These are phyloP conservation scores for Artemisia princeps DNA, from an alignment of 140 eudicot species.

Conservation along the genomic window DNA sequence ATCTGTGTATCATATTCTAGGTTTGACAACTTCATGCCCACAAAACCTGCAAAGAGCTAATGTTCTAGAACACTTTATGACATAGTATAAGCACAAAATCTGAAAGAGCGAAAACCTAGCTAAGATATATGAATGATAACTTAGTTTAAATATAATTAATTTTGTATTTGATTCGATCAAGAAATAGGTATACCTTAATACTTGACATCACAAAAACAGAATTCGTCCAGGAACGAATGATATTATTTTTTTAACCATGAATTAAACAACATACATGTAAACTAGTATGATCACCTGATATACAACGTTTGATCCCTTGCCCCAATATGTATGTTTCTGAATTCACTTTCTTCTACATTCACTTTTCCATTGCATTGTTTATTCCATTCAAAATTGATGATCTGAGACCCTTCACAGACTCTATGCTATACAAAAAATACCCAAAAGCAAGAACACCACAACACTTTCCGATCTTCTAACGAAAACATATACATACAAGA, in stretches of 20 bases:
- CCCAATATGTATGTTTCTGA: conserved; percentile 9
- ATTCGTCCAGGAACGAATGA: conserved; percentile 22
- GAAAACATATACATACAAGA: conserved; percentile 45
- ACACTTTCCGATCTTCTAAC: conserved; percentile 24
- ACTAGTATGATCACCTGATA: conserved; percentile 35
- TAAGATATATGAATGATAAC: neutral
- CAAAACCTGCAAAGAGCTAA: conserved; percentile 4
- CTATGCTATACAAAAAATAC: conserved; percentile 44
- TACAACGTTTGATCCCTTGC: conserved; percentile 27
- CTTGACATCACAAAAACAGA: conserved; percentile 26
- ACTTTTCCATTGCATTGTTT: conserved; percentile 13
- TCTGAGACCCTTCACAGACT: conserved; percentile 33
- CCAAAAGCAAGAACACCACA: conserved; percentile 46
- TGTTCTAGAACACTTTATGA: neutral
- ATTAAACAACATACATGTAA: conserved; percentile 18
- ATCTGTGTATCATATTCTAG: conserved; percentile 2
- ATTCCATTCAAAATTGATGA: conserved; percentile 21
- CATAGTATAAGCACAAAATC: neutral
- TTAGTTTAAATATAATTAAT: neutral
- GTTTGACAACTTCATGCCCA: neutral
- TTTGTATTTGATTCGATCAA: conserved; percentile 15
- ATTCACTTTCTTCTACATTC: conserved; percentile 20
- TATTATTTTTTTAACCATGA: conserved; percentile 15
- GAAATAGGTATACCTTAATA: conserved; percentile 21
- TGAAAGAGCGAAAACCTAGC: neutral